Percentiles rank a stretch among this genome's conserved stretches.
Evolutionary conservation across 2,329 filamentous ascomycete genomes (phyloP).

Genomic region (Colletotrichum euphorbiae): DNA sequence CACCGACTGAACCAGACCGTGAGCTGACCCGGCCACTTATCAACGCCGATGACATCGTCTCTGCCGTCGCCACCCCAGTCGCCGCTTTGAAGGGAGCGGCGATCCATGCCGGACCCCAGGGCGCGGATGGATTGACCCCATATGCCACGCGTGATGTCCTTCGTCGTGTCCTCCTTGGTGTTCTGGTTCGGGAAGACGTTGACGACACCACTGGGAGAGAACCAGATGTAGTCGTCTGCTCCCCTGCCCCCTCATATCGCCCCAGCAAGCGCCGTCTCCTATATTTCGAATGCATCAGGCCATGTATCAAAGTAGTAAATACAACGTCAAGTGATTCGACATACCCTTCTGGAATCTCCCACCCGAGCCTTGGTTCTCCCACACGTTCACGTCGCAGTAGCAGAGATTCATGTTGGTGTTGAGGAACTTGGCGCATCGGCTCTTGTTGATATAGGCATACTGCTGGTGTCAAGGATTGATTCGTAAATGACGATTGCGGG

Average conservation of each 20-base stretch:
- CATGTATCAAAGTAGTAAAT: no score
- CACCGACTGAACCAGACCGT: neutral
- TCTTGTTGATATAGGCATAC: constrained; percentile 36
- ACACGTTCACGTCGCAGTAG: neutral
- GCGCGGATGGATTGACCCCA: neutral
- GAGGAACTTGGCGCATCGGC: no score
- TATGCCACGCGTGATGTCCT: neutral
- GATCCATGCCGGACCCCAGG: constrained; percentile 33
- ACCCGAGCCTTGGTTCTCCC: constrained; percentile 41
- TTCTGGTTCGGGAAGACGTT: constrained; percentile 35
- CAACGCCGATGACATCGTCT: constrained; percentile 47
- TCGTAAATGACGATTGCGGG: neutral
- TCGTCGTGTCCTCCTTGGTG: constrained; percentile 29
- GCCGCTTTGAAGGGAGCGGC: constrained; percentile 48
- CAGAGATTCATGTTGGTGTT: constrained; percentile 4
- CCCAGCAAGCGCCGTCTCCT: constrained; percentile 18
- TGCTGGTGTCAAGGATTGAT: constrained; percentile 4
- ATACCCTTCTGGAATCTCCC: constrained; percentile 31
- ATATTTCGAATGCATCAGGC: no score
- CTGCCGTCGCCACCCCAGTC: constrained; percentile 53
- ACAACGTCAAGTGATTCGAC: constrained; percentile 9
- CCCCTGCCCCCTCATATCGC: constrained; percentile 39
- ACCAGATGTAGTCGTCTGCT: constrained; percentile 42
- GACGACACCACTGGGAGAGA: constrained; percentile 31
- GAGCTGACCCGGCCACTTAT: neutral